Conservation (phyloP, 2,329 filamentous ascomycete genomes). For the Paecilomyces sp. region DNA sequence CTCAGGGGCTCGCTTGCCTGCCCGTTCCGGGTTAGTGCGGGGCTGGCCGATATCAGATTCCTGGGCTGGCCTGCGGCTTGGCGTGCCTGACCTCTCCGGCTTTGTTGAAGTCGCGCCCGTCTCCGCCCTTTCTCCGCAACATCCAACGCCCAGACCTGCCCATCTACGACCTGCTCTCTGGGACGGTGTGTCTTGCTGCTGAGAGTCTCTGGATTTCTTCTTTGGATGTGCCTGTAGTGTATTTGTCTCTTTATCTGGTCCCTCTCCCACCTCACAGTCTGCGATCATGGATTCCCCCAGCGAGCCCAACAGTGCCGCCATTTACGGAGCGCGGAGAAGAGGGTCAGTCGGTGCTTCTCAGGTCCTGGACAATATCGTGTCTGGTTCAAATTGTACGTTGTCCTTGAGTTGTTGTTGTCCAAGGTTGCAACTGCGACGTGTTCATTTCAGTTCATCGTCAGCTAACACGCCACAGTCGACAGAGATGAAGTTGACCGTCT, state of each 20-base stretch:
- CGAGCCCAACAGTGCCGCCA: slow-evolving; percentile 37
- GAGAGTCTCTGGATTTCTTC: neutral
- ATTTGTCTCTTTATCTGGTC: slow-evolving; percentile 1
- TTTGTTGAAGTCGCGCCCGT: neutral
- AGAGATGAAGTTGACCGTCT: slow-evolving; percentile 93
- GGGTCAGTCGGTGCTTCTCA: slow-evolving; percentile 47
- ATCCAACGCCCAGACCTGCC: slow-evolving; percentile 4
- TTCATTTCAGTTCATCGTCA: neutral
- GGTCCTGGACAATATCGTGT: slow-evolving; percentile 91
- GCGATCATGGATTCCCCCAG: slow-evolving; percentile 22
- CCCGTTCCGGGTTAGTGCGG: slow-evolving; percentile 35
- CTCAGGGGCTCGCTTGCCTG: slow-evolving; percentile 38
- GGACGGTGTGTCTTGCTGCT: neutral
- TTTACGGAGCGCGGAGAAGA: slow-evolving; percentile 37
- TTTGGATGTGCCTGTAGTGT: neutral
- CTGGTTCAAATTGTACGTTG: slow-evolving; percentile 84
- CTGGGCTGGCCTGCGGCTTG: slow-evolving; percentile 7
- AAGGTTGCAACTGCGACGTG: neutral
- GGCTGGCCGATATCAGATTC: slow-evolving; percentile 36
- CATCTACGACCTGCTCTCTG: neutral
- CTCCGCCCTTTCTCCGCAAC: neutral
- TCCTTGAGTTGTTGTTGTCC: neutral
- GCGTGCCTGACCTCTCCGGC: slow-evolving; percentile 6
- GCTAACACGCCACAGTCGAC: slow-evolving; percentile 59
- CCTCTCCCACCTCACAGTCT: slow-evolving; percentile 14